A percentile compares a stretch with the other conserved stretches of the same genome.
Conservation (phyloP, 352 stramenopile species). For the Globisporangium uncinulatum region DNA sequence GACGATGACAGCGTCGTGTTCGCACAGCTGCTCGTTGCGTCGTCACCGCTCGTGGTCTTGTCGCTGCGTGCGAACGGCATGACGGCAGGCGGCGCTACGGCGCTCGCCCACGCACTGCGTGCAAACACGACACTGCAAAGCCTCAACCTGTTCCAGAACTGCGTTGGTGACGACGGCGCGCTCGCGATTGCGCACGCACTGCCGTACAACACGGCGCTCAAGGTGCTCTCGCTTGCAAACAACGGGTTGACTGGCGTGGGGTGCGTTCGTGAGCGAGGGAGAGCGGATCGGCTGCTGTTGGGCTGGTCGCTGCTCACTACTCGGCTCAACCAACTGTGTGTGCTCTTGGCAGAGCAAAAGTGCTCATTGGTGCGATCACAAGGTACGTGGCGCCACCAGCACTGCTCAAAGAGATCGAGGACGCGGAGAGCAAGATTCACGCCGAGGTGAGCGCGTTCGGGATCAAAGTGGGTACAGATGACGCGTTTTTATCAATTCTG, state of each 20-base stretch:
- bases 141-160: conserved; percentile 73
- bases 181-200: conserved; percentile 50
- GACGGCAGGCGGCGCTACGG: conserved; percentile 21
- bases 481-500: neutral
- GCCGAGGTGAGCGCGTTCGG: conserved; percentile 26
- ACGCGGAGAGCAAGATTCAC: conserved; percentile 66
- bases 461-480: neutral
- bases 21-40: conserved; percentile 27
- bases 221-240: conserved; percentile 63
- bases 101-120: conserved; percentile 33
- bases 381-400: conserved; percentile 46
- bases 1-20: conserved; percentile 21
- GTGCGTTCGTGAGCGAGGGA: conserved; percentile 1
- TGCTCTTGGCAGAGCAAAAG: conserved; percentile 19
- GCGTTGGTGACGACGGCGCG: conserved; percentile 44
- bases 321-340: neutral
- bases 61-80: conserved; percentile 68
- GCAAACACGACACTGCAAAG: conserved; percentile 45
- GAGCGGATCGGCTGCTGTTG: neutral
- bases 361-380: conserved; percentile 35
- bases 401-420: conserved; percentile 46
- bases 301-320: neutral
- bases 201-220: conserved; percentile 47
- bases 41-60: conserved; percentile 41
- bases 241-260: conserved; percentile 40